phyloP scores from a whole-genome alignment of 108 stramenopile species.

The Skeletonema grethae region DNA sequence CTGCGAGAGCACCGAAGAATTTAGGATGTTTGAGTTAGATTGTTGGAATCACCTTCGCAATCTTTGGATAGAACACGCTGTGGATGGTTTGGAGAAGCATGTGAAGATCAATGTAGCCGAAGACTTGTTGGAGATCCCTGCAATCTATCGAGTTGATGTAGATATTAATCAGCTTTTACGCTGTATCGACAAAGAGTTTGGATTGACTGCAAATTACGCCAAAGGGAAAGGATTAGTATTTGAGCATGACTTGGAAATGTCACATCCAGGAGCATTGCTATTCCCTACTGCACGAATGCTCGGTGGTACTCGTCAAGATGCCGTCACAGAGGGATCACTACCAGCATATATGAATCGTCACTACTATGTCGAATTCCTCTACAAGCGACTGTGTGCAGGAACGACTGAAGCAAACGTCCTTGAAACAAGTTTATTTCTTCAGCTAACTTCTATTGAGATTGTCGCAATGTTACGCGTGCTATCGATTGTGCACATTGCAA shows the following conservation, averaged over 20 bases:
- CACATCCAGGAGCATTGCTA: slow-evolving; percentile 11
- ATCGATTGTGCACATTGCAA: slow-evolving; percentile 17
- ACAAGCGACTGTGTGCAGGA: slow-evolving; percentile 8
- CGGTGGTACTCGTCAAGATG: slow-evolving; percentile 23
- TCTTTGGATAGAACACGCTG: slow-evolving; percentile 11
- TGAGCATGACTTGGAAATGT: slow-evolving; percentile 1
- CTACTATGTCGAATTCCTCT: slow-evolving; percentile 13
- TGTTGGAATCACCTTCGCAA: slow-evolving; percentile 31
- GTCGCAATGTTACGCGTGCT: slow-evolving; percentile 10
- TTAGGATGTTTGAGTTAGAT: slow-evolving; percentile 12
- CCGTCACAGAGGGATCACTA: slow-evolving; percentile 1
- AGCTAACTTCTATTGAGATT: slow-evolving; percentile 8
- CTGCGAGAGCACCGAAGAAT: background rate
- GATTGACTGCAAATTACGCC: slow-evolving; percentile 18
- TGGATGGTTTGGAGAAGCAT: background rate
- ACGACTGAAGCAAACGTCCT: slow-evolving; percentile 4
- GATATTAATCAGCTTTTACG: slow-evolving; percentile 11
- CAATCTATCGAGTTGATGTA: slow-evolving; percentile 9
- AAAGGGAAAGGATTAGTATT: slow-evolving; percentile 21
- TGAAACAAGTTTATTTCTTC: background rate
- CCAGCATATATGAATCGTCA: slow-evolving; percentile 2
- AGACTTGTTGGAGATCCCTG: slow-evolving; percentile 8
- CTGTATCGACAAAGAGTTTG: slow-evolving; percentile 17
- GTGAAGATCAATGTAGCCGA: background rate
- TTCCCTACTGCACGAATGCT: slow-evolving; percentile 4